Evolutionary conservation across 1,284 basidiomycete genomes (phyloP), one percentile per base, ranked within the genome.

Genomic region (Polyporus tsugae): DNA sequence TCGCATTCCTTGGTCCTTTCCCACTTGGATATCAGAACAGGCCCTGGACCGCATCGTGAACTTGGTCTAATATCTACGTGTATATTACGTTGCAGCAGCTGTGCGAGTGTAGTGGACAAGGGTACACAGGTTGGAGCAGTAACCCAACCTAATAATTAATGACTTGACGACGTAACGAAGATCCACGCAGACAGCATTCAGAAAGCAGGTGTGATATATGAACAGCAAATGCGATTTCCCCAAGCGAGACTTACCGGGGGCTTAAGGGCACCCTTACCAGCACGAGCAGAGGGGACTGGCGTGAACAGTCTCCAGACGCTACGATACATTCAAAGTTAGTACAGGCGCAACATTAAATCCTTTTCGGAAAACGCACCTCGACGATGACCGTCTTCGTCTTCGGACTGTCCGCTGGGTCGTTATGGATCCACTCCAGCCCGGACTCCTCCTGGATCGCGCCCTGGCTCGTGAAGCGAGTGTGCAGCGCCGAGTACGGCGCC

Each of bases 281-380:
- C 91, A 93, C 63, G 87, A 86, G 72, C 91, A 87, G 63, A 93
- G 78, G 6, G 92, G 90, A 70, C 86, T 89, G 64, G 85, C 86
- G 68, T 89, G 84, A 35, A 94, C 84, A 55, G 84, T 89, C 78
- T 94, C 92, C 72, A 94, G 79, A 22, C 92, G 90, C 93, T 94
- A 73, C 17, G 73, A 61, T 1, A 63, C 59, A 39, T 19, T 60
- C 49, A 7, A 7, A 11, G 38, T 60, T 25, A 60, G 15, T 57
- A 59, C 42, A 22, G 6, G 35, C 44, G 17, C 22, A n/a, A 9
- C 10, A 15, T 17, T 7, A 33, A 33, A 60, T 2, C 6, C 35
- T 5, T 25, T 38, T 9, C 17, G 5, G 17, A 57, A 44, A 3
- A 74, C 88, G 64, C 64, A 93, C 93, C 87, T 94, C 93, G 22